Percentiles rank a stretch among this genome's conserved stretches.
Conservation (phyloP, 805 yeast genomes). For the Metschnikowia anglica region DNA sequence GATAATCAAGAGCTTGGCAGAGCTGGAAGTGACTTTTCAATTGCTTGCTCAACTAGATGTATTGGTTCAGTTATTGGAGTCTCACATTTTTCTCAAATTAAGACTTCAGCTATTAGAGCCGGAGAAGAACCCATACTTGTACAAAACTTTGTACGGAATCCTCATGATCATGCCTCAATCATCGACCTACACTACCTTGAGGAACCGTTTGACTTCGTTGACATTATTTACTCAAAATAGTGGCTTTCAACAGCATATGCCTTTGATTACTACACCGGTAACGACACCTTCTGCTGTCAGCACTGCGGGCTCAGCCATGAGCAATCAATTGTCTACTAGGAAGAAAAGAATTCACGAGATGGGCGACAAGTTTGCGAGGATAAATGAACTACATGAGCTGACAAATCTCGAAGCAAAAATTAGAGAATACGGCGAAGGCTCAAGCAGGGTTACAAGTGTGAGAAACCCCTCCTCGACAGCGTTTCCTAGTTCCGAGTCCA, state of each 20-base stretch:
- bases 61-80: constrained; percentile 83
- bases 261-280: constrained; percentile 17
- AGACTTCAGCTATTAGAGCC: constrained; percentile 90
- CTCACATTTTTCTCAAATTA: constrained; percentile 86
- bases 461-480: constrained; percentile 9
- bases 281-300: constrained; percentile 11
- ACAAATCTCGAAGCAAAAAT: constrained; percentile 4
- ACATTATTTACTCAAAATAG: constrained; percentile 34
- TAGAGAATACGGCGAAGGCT: constrained; percentile 10
- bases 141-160: constrained; percentile 86
- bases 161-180: constrained; percentile 95
- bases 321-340: constrained; percentile 35
- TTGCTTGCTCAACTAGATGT: constrained; percentile 85
- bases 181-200: constrained; percentile 78
- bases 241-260: constrained; percentile 25
- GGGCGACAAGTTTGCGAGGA: constrained; percentile 39
- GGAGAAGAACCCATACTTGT: constrained; percentile 71
- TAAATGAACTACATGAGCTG: constrained; percentile 36
- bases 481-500: constrained; percentile 20
- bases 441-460: constrained; percentile 8
- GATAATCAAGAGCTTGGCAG: constrained; percentile 78
- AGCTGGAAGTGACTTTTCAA: constrained; percentile 75
- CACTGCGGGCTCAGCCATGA: constrained; percentile 11
- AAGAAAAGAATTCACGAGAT: constrained; percentile 41
- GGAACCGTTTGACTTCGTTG: constrained; percentile 63